phyloP scores from a whole-genome alignment of 192 early-diverging fungal species.

The Backusella australiensis region DNA sequence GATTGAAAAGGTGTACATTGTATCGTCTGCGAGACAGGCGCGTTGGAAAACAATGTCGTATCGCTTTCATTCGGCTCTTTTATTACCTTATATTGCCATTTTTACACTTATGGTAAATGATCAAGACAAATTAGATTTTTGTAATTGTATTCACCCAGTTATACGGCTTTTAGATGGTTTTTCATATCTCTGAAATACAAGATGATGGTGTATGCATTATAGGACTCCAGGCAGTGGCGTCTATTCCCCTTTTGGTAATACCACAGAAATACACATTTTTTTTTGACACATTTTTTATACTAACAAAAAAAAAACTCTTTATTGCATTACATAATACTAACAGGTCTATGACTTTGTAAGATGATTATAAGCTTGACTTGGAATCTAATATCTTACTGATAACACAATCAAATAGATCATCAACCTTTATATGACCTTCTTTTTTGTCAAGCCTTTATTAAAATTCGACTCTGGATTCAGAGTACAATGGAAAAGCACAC shows the following conservation, averaged over 20 bases:
- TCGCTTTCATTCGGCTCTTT: slow-evolving; percentile 29
- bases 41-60: slow-evolving; percentile 22
- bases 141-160: too few species aligned
- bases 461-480: slow-evolving; percentile 4
- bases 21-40: slow-evolving; percentile 6
- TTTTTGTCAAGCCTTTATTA: slow-evolving; percentile 33
- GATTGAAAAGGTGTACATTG: slow-evolving; percentile 21
- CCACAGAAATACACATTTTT: neutral
- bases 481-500: slow-evolving; percentile 23
- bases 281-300: neutral
- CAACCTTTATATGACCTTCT: slow-evolving; percentile 35
- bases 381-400: neutral
- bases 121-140: too few species aligned
- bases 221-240: slow-evolving; percentile 28
- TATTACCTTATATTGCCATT: slow-evolving; percentile 32
- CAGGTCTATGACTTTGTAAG: slow-evolving; percentile 38
- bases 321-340: neutral
- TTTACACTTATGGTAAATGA: slow-evolving; percentile 33
- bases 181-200: slow-evolving; percentile 25
- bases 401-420: slow-evolving; percentile 17
- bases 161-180: slow-evolving; percentile 19
- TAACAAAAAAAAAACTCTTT: neutral
- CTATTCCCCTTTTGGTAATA: slow-evolving; percentile 36
- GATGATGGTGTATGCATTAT: slow-evolving; percentile 30
- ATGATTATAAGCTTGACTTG: neutral